These are phyloP conservation scores for Penicillium nordicum DNA, from an alignment of 2,329 filamentous ascomycete genomes.

Conservation along the genomic window DNA sequence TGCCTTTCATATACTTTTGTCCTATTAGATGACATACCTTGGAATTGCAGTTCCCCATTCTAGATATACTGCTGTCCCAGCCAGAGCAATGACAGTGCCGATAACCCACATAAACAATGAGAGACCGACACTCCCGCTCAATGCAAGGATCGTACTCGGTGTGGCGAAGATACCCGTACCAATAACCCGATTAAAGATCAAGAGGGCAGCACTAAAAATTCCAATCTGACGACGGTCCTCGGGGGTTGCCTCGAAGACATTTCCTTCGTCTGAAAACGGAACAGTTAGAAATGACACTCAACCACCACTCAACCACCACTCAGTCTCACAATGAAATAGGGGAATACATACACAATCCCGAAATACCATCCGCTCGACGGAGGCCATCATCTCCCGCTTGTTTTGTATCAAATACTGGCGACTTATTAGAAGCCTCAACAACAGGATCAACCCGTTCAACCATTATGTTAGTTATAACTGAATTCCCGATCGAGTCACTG, in stretches of 20 bases:
- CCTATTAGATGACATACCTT: conserved; percentile 25
- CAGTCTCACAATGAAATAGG: not conserved
- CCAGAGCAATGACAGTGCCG: conserved; percentile 48
- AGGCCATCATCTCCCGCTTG: conserved; percentile 22
- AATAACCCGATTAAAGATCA: conserved; percentile 50
- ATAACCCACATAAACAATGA: conserved; percentile 50
- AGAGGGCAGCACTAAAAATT: conserved; percentile 41
- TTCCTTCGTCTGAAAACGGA: conserved; percentile 32
- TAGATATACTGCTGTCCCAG: conserved; percentile 45
- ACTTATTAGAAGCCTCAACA: conserved; percentile 12
- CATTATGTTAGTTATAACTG: not conserved
- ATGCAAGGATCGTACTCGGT: conserved; percentile 44
- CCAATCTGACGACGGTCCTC: conserved; percentile 41
- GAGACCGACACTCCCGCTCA: conserved; percentile 47
- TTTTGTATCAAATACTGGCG: conserved; percentile 21
- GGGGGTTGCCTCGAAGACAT: conserved; percentile 35
- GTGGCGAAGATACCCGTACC: conserved; percentile 52
- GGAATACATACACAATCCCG: conserved; percentile 31
- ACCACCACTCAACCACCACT: not conserved
- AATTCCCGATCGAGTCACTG: not conserved
- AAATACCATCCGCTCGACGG: conserved; percentile 31
- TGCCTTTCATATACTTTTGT: not conserved
- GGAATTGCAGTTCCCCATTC: conserved; percentile 52
- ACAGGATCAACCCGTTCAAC: not conserved
- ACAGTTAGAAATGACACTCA: conserved; percentile 7